Evolutionary conservation across 768 basidiomycete species (phyloP).

Genomic region (Suillus placidus): DNA sequence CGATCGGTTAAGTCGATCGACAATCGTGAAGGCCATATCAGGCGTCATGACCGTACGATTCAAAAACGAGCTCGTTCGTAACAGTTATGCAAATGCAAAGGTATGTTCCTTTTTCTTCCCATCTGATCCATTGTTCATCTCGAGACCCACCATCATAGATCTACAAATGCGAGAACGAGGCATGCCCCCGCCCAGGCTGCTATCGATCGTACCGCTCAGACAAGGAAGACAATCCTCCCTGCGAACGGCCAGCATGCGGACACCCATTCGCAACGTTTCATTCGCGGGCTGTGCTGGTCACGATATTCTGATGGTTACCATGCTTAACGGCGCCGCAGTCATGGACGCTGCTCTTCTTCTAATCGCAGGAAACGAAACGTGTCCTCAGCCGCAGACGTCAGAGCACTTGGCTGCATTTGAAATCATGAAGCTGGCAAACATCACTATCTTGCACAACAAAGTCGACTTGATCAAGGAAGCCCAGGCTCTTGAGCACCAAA

Average conservation of each 20-base stretch:
- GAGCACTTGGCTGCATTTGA: slow-evolving; percentile 98
- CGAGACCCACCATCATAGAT: slow-evolving; percentile 57
- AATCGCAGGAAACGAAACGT: slow-evolving; percentile 97
- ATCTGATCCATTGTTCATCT: slow-evolving; percentile 6
- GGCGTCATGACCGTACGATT: slow-evolving; percentile 98
- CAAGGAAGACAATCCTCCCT: slow-evolving; percentile 92
- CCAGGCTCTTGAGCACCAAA: slow-evolving; percentile 93
- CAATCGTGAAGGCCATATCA: slow-evolving; percentile 97
- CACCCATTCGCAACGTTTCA: slow-evolving; percentile 89
- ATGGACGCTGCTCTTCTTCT: slow-evolving; percentile 98
- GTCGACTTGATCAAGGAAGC: slow-evolving; percentile 96
- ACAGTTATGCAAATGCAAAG: slow-evolving; percentile 99
- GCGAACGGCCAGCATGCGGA: slow-evolving; percentile 91
- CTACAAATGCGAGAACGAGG: slow-evolving; percentile 94
- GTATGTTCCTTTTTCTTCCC: slow-evolving; percentile 47
- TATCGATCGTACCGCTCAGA: slow-evolving; percentile 92
- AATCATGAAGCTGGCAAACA: slow-evolving; percentile 98
- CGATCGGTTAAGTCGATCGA: slow-evolving; percentile 98
- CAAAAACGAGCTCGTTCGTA: slow-evolving; percentile 98
- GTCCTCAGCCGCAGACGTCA: slow-evolving; percentile 97
- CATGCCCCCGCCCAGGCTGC: slow-evolving; percentile 91
- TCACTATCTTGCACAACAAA: slow-evolving; percentile 98
- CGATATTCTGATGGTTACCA: slow-evolving; percentile 99
- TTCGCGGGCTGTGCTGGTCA: slow-evolving; percentile 98
- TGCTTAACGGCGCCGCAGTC: slow-evolving; percentile 99